Conservation (phyloP, 225 moss, liverwort and hornwort genomes). For the Physcomitrellopsis africana region DNA sequence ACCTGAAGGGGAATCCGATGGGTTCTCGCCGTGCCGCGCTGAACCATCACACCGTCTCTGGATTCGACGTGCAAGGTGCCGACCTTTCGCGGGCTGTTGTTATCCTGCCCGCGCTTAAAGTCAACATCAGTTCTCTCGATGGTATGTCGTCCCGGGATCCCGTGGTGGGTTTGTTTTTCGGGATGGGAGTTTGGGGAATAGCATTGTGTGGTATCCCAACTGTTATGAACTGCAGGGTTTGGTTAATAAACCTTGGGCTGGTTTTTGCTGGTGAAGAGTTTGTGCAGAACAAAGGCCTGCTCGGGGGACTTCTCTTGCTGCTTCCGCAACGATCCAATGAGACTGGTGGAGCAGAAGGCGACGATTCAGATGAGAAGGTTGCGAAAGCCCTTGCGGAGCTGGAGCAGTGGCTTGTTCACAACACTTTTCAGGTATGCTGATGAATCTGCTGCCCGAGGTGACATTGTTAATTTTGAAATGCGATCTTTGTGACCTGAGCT, state of each 20-base stretch:
- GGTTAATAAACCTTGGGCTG: conserved; percentile 25
- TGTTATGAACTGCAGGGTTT: conserved; percentile 34
- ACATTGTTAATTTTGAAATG: background rate
- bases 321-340: conserved; percentile 74
- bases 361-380: conserved; percentile 70
- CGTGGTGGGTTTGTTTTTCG: background rate
- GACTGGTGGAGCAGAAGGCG: conserved; percentile 63
- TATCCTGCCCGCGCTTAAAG: conserved; percentile 81
- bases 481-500: background rate
- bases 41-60: conserved; percentile 85
- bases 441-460: background rate
- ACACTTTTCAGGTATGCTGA: conserved; percentile 68
- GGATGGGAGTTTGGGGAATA: background rate
- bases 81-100: conserved; percentile 88
- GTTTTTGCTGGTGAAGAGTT: conserved; percentile 55
- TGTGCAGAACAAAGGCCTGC: conserved; percentile 75
- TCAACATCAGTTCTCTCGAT: conserved; percentile 71
- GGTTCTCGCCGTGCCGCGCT: conserved; percentile 84
- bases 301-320: conserved; percentile 84
- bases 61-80: conserved; percentile 75
- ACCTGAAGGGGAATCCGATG: conserved; percentile 75
- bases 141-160: conserved; percentile 42
- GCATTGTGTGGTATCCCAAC: background rate
- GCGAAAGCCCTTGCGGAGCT: conserved; percentile 48
- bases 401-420: conserved; percentile 93